Evolutionary conservation across 75 land plant genomes (phyloP), one percentile per base, ranked within the genome.

Genomic region (Pinus tabuliformis): DNA sequence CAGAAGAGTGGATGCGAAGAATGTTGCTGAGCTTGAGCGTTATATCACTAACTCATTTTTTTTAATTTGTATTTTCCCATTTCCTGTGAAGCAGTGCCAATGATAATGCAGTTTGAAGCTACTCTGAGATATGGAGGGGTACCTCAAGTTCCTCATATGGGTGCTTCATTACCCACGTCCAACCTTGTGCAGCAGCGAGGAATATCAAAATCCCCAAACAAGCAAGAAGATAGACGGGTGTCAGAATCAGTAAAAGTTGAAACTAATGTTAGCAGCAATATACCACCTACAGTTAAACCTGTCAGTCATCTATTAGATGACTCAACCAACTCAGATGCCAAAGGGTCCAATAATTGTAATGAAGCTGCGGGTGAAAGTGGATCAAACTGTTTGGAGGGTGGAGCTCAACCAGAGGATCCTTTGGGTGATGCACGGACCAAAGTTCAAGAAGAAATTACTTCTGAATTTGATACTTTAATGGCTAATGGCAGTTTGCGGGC

Each of bases 401-500:
- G 12, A 49, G 54, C 54, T 49, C 54, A 37, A 28, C 21, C 77
- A 13, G 68, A 6, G 3, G 96, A 91, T 58, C 83, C 88, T 13
- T 83, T 94, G 30, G 87, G 89, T 5, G 84, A 87, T 42, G 98
- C 92, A 3, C 74, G 93, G 16, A 86, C 77, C 49, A 86, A 75
- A 70, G 87, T 96, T 15, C 95, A 94, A 66, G 95, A 90, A 52
- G 99, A 96, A 75, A 96, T 96, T 12, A 82, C 79, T n/a, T 77
- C 58, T 13, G 99, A 96, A 74, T 96, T 96, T 83, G 86, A 91
- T 2, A 82, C 86, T n/a, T 81, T 96, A 11, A 96, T 96, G 99
- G 99, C 99, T 56, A 78, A 87, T 62, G 97, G 99, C 24, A 84
- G 89, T 12, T 49, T 92, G 54, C 82, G 95, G 17, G 99, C 99